Base-by-base conservation (phyloP, 23 red algal genomes). In the Gracilariopsis chorda region DNA sequence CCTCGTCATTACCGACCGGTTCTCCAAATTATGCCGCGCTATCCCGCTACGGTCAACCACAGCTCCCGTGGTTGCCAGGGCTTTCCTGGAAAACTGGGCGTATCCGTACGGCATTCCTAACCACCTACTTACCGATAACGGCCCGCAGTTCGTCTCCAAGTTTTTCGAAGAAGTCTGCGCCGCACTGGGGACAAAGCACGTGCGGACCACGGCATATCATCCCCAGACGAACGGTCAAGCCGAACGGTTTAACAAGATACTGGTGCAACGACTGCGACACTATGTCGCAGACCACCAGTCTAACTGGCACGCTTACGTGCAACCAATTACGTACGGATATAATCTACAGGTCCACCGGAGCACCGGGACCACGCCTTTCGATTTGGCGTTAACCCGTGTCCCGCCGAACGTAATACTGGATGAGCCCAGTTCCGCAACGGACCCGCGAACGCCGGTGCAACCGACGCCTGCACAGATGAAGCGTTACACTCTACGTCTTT, bases 1-100 rank as follows among this genome's bases (percentile, higher is more conserved):
- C 10, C 33, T 90, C 40, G 86, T 90, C 16, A 90, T 90, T 17
- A 65, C 46, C 52, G 62, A 90, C 33, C 70, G 86, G 86, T 90
- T 59, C 57, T 37, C 7, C 21, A 90, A 90, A 24, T 1, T 57
- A 6, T 52, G 35, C 19, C 48, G 68, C 7, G 71, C 69, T 41
- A 77, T 90, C 48, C 86, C 68, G 28, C 10, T 79, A 9, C 51
- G 37, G 72, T 56, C 21, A n/a, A 79, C 68, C 1, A 78, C 86
- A 1, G 70, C 86, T 1, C 57, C 55, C 14, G 8, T 49, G n/a
- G 34, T 90, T 3, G 69, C 70, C n/a, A 53, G 23, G 13, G 40
- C 59, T 1, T 90, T 79, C 32, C 59, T 77, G 3, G 68, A 90
- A 23, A 41, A 79, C 7, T 41, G 63, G 63, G 33, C 39, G 0